Base-by-base conservation (phyloP, 108 stramenopile species). In the Phaeodactylum tricornutum region DNA sequence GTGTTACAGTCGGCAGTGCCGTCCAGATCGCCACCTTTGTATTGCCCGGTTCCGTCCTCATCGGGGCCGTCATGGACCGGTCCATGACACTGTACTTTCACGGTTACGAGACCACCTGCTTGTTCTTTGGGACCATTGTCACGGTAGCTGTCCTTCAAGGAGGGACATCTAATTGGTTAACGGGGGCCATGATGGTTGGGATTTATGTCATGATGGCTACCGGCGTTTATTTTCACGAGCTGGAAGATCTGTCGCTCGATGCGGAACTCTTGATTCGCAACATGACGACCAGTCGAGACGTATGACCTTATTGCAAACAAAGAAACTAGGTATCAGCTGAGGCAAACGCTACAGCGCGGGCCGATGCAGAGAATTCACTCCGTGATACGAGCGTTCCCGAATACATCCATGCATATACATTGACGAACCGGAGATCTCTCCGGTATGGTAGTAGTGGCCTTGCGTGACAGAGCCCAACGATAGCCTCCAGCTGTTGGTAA, bases 11-110 rank as follows among this genome's bases (percentile, higher is more conserved):
- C 2, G 98, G 98, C 0, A 92, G 88, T 46, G 85, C 92, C 8
- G 92, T 94, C 37, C 98, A 98, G 64, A 93, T 94, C 28, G 87
- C 87, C 14, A 60, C 93, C 23, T 95, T 94, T 57, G 96, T 98
- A 12, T 55, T 97, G 34, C 98, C 98, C 8, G 85, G 91, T 28
- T 81, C 85, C 49, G 90, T 97, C 11, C 44, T 98, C 14, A 76
- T 95, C 25, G 96, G 96, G 27, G 85, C 87, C 86, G 50, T 70
- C 0, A 82, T 94, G 59, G 86, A 92, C 53, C 74, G 74, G 46
- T 72, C 75, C 28, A 85, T 92, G 83, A 78, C 80, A 3, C 62
- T 95, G 29, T 87, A 66, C 55, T 87, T 95, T 50, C 74, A 85
- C 40, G 86, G 80, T 9, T 92, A 81, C 57, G 93, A 95, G 53